Percentiles rank a stretch among this genome's conserved stretches.
phyloP scores from a whole-genome alignment of 768 basidiomycete genomes.

The Strobilomyces echinocephalus region DNA sequence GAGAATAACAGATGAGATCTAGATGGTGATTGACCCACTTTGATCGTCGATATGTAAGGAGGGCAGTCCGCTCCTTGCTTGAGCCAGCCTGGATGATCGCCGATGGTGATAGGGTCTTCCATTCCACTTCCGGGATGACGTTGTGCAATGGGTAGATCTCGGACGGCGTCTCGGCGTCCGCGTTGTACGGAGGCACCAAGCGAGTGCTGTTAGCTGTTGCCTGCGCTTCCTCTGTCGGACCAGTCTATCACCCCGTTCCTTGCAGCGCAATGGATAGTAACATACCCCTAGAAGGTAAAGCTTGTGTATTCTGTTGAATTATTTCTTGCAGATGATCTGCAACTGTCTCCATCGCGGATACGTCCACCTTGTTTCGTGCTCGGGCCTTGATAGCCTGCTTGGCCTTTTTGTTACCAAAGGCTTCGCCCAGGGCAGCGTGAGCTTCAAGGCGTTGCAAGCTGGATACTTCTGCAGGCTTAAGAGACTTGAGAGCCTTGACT shows the following conservation, averaged over 20 bases:
- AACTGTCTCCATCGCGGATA: constrained; percentile 80
- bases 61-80: constrained; percentile 43
- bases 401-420: constrained; percentile 95
- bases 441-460: constrained; percentile 53
- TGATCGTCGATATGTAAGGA: constrained; percentile 60
- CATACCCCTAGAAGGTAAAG: constrained; percentile 67
- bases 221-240: constrained; percentile 57
- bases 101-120: constrained; percentile 60
- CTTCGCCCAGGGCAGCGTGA: constrained; percentile 77
- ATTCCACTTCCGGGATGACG: constrained; percentile 78
- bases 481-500: constrained; percentile 79
- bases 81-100: constrained; percentile 50
- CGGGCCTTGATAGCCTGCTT: constrained; percentile 77
- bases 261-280: constrained; percentile 6
- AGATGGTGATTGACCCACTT: constrained; percentile 73
- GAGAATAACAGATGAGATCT: constrained; percentile 32
- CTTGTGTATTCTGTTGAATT: constrained; percentile 68
- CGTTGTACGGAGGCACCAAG: constrained; percentile 72
- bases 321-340: constrained; percentile 76
- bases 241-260: neutral
- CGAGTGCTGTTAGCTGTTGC: constrained; percentile 58
- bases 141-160: constrained; percentile 70
- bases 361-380: constrained; percentile 88
- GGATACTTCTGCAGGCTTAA: constrained; percentile 47
- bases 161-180: constrained; percentile 60